These are phyloP conservation scores for Erysimum cheiri DNA, from an alignment of 441 rosid genomes.

Conservation along the genomic window DNA sequence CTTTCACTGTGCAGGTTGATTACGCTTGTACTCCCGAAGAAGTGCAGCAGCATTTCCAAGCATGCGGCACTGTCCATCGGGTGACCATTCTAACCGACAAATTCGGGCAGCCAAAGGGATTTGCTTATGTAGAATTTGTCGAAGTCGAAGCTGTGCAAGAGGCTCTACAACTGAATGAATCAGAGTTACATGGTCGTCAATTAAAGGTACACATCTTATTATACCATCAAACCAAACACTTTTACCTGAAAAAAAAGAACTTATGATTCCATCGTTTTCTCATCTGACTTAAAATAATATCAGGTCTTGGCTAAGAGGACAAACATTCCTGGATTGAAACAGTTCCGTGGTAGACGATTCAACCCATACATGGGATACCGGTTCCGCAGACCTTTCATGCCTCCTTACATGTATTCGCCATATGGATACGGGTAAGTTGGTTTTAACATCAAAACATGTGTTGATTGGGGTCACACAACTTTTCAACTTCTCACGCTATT, in stretches of 20 bases:
- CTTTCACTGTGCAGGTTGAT: slow-evolving; percentile 65
- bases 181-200: slow-evolving; percentile 95
- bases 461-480: neutral
- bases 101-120: slow-evolving; percentile 93
- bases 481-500: slow-evolving; percentile 1
- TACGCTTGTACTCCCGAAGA: slow-evolving; percentile 96
- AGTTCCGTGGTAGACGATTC: slow-evolving; percentile 74
- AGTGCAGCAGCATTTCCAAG: slow-evolving; percentile 94
- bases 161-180: slow-evolving; percentile 76
- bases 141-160: slow-evolving; percentile 87
- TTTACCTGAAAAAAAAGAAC: neutral
- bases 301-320: slow-evolving; percentile 91
- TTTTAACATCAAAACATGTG: neutral
- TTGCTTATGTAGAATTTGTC: slow-evolving; percentile 90
- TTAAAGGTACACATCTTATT: slow-evolving; percentile 57
- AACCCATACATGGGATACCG: slow-evolving; percentile 73
- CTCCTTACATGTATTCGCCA: slow-evolving; percentile 82
- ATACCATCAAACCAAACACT: neutral
- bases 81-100: slow-evolving; percentile 94
- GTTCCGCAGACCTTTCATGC: slow-evolving; percentile 72
- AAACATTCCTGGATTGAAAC: slow-evolving; percentile 94
- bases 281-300: neutral
- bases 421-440: slow-evolving; percentile 81
- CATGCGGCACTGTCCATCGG: slow-evolving; percentile 91
- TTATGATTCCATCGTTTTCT: neutral